Evolutionary conservation across 2,329 filamentous ascomycete genomes (phyloP).

Genomic region (Thelonectria blattea): DNA sequence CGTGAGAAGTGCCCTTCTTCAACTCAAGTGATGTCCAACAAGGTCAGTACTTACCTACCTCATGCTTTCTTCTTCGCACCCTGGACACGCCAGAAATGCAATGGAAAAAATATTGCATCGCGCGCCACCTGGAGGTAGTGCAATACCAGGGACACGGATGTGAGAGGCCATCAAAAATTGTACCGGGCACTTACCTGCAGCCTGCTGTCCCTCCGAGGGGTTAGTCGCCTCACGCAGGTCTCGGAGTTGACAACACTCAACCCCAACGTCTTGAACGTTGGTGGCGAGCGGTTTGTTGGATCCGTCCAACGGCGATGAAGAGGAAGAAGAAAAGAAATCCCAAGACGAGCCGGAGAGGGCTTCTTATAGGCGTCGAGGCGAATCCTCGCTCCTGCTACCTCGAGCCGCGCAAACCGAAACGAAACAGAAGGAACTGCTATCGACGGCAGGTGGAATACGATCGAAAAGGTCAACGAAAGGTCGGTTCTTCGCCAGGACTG

Average conservation of each 20-base stretch:
- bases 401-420: no score
- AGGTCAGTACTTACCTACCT: no score
- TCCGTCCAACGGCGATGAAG: background rate
- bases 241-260: background rate
- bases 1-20: no score
- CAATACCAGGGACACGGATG: background rate
- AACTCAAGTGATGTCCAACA: no score
- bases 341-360: background rate
- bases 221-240: conserved; percentile 3
- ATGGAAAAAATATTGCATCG: background rate
- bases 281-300: background rate
- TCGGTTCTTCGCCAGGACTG: no score
- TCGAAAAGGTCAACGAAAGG: no score
- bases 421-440: no score
- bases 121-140: background rate
- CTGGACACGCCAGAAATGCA: conserved; percentile 1
- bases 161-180: conserved; percentile 1
- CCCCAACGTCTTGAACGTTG: conserved; percentile 1
- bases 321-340: background rate
- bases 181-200: background rate
- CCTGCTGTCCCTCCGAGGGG: background rate
- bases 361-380: no score
- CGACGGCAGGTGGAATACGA: no score
- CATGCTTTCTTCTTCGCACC: conserved; percentile 1
- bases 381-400: no score